phyloP scores from a whole-genome alignment of 345 rosid species.

The Cardamine occulta region DNA sequence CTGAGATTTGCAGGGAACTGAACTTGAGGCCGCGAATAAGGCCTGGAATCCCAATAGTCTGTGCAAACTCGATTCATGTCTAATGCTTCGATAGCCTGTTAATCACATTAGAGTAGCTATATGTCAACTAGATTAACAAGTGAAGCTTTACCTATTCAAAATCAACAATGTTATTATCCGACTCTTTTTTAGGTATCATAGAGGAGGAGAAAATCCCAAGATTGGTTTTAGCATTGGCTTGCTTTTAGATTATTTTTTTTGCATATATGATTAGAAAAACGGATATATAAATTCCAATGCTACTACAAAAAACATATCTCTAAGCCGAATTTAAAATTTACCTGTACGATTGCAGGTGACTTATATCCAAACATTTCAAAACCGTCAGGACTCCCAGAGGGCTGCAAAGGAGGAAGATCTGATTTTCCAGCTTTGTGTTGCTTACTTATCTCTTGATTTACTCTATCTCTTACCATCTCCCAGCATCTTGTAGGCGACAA shows the following conservation, averaged over 20 bases:
- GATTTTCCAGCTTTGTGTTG: slow-evolving; percentile 75
- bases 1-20: slow-evolving; percentile 58
- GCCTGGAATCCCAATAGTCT: slow-evolving; percentile 96
- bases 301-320: neutral
- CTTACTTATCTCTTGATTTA: slow-evolving; percentile 87
- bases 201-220: neutral
- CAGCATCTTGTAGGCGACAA: slow-evolving; percentile 86
- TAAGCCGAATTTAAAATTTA: slow-evolving; percentile 35
- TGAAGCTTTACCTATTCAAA: neutral
- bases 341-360: slow-evolving; percentile 95
- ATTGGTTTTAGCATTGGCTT: neutral
- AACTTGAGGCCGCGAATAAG: slow-evolving; percentile 79
- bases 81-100: slow-evolving; percentile 89
- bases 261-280: neutral
- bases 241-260: neutral
- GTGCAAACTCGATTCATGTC: slow-evolving; percentile 80
- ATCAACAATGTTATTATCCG: neutral
- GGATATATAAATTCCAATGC: slow-evolving; percentile 6
- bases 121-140: slow-evolving; percentile 17
- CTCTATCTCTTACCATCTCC: slow-evolving; percentile 98
- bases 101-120: slow-evolving; percentile 7
- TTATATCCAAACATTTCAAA: slow-evolving; percentile 95
- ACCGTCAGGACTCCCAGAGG: slow-evolving; percentile 98
- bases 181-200: too few relatives aligned
- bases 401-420: slow-evolving; percentile 90